Conservation (phyloP, 192 early-diverging fungal genomes). For the Coemansia sp. region DNA sequence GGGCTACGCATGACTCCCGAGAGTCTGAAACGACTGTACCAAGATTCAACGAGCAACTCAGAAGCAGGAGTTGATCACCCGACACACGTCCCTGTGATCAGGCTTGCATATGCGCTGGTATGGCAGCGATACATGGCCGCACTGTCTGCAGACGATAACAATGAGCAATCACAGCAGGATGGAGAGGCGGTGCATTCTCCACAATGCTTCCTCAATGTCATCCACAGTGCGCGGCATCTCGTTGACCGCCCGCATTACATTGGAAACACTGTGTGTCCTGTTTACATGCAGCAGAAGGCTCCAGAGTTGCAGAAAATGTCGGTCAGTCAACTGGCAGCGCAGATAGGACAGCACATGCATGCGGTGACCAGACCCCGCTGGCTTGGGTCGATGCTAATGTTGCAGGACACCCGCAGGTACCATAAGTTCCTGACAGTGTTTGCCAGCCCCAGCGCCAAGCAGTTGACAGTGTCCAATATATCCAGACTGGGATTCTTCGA, state of each 20-base stretch:
- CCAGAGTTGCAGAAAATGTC: neutral
- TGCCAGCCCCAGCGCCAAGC: constrained; percentile 23
- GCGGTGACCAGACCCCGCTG: constrained; percentile 13
- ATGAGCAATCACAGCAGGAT: neutral
- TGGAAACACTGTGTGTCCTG: constrained; percentile 40
- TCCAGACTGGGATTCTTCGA: constrained; percentile 24
- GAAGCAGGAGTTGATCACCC: neutral
- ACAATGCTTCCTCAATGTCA: constrained; percentile 23
- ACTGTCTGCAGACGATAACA: neutral
- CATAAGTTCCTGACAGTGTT: constrained; percentile 40
- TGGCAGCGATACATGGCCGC: constrained; percentile 40
- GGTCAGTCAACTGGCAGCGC: constrained; percentile 7
- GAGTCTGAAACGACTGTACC: constrained; percentile 10
- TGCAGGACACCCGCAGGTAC: constrained; percentile 19
- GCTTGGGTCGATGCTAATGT: constrained; percentile 19
- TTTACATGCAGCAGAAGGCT: constrained; percentile 22
- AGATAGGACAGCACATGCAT: constrained; percentile 29
- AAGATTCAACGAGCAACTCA: constrained; percentile 1
- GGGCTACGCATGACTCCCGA: constrained; percentile 19
- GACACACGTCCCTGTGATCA: constrained; percentile 18
- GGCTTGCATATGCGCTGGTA: constrained; percentile 40
- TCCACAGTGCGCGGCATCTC: constrained; percentile 24
- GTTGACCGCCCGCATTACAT: constrained; percentile 27
- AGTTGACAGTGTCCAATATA: constrained; percentile 41
- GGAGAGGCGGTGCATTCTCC: neutral